These are phyloP conservation scores for Microbotryum silenes-acaulis DNA, from an alignment of 1,284 basidiomycete genomes.

Conservation along the genomic window DNA sequence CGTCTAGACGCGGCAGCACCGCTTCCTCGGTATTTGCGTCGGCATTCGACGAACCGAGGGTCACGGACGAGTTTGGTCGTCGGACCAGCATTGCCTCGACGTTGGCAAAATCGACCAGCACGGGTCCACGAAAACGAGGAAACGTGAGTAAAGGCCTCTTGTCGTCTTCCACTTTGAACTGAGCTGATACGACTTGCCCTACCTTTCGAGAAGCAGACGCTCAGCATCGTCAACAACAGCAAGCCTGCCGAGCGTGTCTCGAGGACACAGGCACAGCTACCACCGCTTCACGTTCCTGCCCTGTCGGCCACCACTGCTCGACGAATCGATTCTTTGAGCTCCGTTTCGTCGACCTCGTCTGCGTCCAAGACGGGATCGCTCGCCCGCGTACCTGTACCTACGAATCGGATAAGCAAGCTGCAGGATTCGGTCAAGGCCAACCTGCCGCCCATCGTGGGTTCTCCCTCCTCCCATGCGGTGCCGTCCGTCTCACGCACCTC, in stretches of 20 bases:
- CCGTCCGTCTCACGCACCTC: not conserved
- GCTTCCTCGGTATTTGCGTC: not conserved
- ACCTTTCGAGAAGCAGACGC: slow-evolving; percentile 18
- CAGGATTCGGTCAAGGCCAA: slow-evolving; percentile 38
- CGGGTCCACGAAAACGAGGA: slow-evolving; percentile 63
- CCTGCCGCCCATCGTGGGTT: slow-evolving; percentile 80
- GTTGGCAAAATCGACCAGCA: slow-evolving; percentile 56
- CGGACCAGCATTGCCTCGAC: slow-evolving; percentile 60
- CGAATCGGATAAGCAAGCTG: slow-evolving; percentile 16
- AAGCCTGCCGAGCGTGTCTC: slow-evolving; percentile 49
- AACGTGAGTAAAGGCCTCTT: slow-evolving; percentile 55
- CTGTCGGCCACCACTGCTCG: slow-evolving; percentile 68
- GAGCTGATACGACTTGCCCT: slow-evolving; percentile 11
- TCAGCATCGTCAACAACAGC: slow-evolving; percentile 51
- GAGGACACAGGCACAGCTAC: slow-evolving; percentile 54
- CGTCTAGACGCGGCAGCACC: too few relatives aligned
- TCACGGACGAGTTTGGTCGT: slow-evolving; percentile 61
- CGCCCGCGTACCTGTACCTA: not conserved
- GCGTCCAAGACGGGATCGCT: slow-evolving; percentile 42
- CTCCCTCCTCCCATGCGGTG: slow-evolving; percentile 53
- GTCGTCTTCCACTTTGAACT: not conserved
- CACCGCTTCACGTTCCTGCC: slow-evolving; percentile 79
- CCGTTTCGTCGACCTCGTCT: slow-evolving; percentile 21
- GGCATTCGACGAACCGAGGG: slow-evolving; percentile 5
- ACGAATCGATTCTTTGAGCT: slow-evolving; percentile 47